Base-by-base conservation (phyloP, 441 rosid species). In the Jatropha podagrica region DNA sequence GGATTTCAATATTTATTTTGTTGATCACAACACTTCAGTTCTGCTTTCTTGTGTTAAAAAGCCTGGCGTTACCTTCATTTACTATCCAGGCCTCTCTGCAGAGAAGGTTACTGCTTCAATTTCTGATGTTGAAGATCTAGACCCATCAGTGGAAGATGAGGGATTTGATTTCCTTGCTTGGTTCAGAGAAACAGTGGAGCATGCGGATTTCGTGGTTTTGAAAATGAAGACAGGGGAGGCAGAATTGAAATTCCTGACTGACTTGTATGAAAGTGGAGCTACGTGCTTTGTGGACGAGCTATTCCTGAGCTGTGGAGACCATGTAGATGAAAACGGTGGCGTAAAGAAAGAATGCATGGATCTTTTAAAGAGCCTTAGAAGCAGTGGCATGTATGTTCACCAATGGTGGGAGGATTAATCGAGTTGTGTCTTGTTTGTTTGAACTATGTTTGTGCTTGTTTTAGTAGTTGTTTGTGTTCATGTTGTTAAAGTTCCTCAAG, bases 1-100 rank as follows among this genome's bases (percentile, higher is more conserved):
- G 55, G 86, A 85, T 18, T 92, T 93, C 71, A 81, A 78, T 58
- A 81, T 86, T 14, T 93, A 92, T 77, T 83, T 92, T 62, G 98
- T 93, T 0, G 91, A 93, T 60, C 96, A 91, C 71, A 92, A 90
- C 76, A 81, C 92, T 51, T 90, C 97, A 4, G 87, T 87, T n/a
- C 81, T 92, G 76, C 84, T 85, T n/a, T 87, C 91, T 7, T 86
- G 85, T 60, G 88, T 92, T 26, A 87, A 85, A 68, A 83, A 76
- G 68, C 93, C 94, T 0, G 92, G 97, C 20, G 75, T 89, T 32
- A 86, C 85, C 70, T 93, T 93, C 76, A 85, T 94, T 65, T 92
- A 92, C 77, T 83, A 87, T 76, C 98, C 98, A 0, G 92, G 83
- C 65, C 88, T 92, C 3, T 84, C 87, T 6, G 92, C 82, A 48